Evolutionary conservation across 2,329 filamentous ascomycete species (phyloP).

Genomic region (Polychaeton citri): DNA sequence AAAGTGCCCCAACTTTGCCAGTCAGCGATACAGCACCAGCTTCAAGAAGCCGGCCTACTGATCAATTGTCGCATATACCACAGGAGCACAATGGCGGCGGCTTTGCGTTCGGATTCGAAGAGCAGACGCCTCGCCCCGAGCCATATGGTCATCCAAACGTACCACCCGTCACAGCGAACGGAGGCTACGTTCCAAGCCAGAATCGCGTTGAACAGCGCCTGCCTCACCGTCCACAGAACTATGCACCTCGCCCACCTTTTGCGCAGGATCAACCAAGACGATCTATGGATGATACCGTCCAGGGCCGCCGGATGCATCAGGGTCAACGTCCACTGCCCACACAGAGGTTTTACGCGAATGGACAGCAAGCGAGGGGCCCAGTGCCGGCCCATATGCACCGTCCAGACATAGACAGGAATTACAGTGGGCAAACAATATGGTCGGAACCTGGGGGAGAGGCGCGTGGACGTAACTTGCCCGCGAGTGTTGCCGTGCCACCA

Average conservation of each 20-base stretch:
- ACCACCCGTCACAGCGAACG: too few species aligned
- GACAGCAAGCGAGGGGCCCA: neutral
- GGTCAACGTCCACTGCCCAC: slow-evolving; percentile 10
- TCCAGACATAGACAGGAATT: too few species aligned
- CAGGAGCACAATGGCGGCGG: neutral
- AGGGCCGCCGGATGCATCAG: slow-evolving; percentile 8
- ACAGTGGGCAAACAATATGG: too few species aligned
- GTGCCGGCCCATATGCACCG: neutral
- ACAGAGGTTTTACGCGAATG: slow-evolving; percentile 7
- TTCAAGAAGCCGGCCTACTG: neutral
- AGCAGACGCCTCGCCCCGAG: neutral
- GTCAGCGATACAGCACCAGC: slow-evolving; percentile 1
- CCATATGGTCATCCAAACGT: too few species aligned
- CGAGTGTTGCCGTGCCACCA: neutral
- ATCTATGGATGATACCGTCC: slow-evolving; percentile 16
- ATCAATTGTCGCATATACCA: neutral
- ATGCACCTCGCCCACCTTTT: slow-evolving; percentile 13
- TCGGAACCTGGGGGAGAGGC: too few species aligned
- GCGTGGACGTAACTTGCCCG: too few species aligned
- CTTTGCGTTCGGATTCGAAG: neutral
- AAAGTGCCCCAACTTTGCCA: slow-evolving; percentile 6
- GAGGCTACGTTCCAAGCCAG: neutral
- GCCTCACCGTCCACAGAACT: slow-evolving; percentile 6
- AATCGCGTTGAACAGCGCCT: neutral
- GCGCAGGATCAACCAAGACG: slow-evolving; percentile 10